Evolutionary conservation across 495 filamentous ascomycete species (phyloP).

Genomic region (Daldinia bambusicola): DNA sequence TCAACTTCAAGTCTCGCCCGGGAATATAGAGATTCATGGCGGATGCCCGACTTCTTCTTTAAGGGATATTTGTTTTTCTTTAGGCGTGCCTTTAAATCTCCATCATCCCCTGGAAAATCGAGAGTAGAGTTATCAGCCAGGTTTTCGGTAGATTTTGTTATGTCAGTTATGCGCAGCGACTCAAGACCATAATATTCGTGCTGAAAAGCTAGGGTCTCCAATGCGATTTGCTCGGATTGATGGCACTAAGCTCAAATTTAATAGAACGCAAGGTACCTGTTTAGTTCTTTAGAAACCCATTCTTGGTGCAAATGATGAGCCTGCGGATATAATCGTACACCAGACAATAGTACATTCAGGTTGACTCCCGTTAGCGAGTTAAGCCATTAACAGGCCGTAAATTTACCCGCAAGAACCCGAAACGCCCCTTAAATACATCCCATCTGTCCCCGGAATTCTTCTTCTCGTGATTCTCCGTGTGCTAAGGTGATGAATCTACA

Average conservation of each 20-base stretch:
- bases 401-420: constrained; percentile 3
- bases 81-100: not conserved
- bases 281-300: not conserved
- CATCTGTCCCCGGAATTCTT: constrained; percentile 1
- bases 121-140: not conserved
- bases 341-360: not conserved
- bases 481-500: not conserved
- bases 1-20: constrained; percentile 21
- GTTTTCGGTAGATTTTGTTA: not conserved
- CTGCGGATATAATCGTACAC: not conserved
- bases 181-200: not conserved
- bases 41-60: too few relatives aligned
- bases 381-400: not conserved
- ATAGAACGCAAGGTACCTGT: not conserved
- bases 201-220: not conserved
- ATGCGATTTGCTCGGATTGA: constrained; percentile 5
- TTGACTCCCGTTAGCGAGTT: not conserved
- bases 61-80: not conserved
- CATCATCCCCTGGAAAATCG: not conserved
- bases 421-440: constrained; percentile 14
- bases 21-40: not conserved
- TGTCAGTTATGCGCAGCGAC: not conserved
- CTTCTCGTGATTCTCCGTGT: not conserved
- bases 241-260: not conserved
- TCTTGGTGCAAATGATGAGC: not conserved